These are phyloP conservation scores for Escovopsis weberi DNA, from an alignment of 2,329 filamentous ascomycete genomes.

Conservation along the genomic window DNA sequence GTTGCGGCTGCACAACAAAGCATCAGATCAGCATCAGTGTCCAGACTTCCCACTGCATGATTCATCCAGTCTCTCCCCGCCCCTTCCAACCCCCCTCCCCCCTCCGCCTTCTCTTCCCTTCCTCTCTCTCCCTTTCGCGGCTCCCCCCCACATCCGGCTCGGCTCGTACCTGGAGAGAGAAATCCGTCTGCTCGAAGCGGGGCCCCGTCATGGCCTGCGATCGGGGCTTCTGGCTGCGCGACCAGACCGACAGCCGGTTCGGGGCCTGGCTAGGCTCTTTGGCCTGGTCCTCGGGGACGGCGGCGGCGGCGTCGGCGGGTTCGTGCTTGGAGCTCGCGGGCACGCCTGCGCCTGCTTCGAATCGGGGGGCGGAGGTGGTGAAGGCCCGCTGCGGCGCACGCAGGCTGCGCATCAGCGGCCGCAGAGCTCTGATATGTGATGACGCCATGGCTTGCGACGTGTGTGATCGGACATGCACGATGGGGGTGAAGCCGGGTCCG, in stretches of 20 bases:
- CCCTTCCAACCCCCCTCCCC: not conserved
- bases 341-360: slow-evolving; percentile 28
- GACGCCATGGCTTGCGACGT: slow-evolving; percentile 23
- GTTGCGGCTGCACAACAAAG: slow-evolving; percentile 52
- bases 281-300: slow-evolving; percentile 26
- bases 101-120: too few species aligned
- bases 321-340: slow-evolving; percentile 21
- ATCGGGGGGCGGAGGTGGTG: slow-evolving; percentile 30
- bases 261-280: slow-evolving; percentile 61
- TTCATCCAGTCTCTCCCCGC: not conserved
- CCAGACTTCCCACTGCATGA: not conserved
- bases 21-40: not conserved
- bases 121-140: not conserved
- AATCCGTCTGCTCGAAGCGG: slow-evolving; percentile 93
- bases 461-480: slow-evolving; percentile 3
- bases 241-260: slow-evolving; percentile 73
- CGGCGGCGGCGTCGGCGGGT: slow-evolving; percentile 13
- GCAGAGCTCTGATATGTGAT: slow-evolving; percentile 31
- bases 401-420: slow-evolving; percentile 28
- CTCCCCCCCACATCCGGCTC: not conserved
- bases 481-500: slow-evolving; percentile 3
- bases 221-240: slow-evolving; percentile 68
- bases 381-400: slow-evolving; percentile 33
- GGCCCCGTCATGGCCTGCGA: slow-evolving; percentile 81
- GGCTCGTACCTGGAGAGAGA: slow-evolving; percentile 63